Percentiles rank a stretch among this genome's conserved stretches.
These are phyloP conservation scores for Pseudogymnoascus sp. DNA, from an alignment of 2,329 filamentous ascomycete species.

Conservation along the genomic window DNA sequence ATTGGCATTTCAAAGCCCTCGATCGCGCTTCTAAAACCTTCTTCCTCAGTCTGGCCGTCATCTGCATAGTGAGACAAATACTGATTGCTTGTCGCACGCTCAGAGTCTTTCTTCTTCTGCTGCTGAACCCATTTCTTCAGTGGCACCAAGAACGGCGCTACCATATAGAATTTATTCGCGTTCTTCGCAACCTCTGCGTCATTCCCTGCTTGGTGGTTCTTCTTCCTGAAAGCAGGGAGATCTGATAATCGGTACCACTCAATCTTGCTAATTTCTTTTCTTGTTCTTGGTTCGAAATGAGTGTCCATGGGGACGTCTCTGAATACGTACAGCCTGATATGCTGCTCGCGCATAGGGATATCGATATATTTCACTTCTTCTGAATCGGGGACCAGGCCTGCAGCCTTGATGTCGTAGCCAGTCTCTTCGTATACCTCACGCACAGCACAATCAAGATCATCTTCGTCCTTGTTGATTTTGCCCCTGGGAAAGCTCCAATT, in stretches of 20 bases:
- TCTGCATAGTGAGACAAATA: conserved; percentile 40
- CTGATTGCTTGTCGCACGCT: conserved; percentile 34
- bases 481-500: conserved; percentile 96
- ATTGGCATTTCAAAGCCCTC: conserved; percentile 3
- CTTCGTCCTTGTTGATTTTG: conserved; percentile 97
- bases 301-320: conserved; percentile 81
- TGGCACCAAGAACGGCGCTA: conserved; percentile 79
- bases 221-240: conserved; percentile 68
- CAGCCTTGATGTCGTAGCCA: conserved; percentile 69
- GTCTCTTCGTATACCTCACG: conserved; percentile 96
- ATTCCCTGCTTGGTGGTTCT: conserved; percentile 48
- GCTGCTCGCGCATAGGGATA: conserved; percentile 83
- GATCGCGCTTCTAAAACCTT: conserved; percentile 25
- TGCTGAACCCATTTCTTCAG: conserved; percentile 86
- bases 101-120: conserved; percentile 65
- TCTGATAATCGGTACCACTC: conserved; percentile 89
- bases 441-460: conserved; percentile 86
- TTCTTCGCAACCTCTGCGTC: conserved; percentile 47
- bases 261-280: conserved; percentile 97
- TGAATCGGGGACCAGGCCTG: conserved; percentile 66
- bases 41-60: conserved; percentile 55
- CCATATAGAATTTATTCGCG: conserved; percentile 94
- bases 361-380: conserved; percentile 75
- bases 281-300: conserved; percentile 77
- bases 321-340: conserved; percentile 88